phyloP scores from a whole-genome alignment of 495 filamentous ascomycete species.

The Aspergillus nanangensis region DNA sequence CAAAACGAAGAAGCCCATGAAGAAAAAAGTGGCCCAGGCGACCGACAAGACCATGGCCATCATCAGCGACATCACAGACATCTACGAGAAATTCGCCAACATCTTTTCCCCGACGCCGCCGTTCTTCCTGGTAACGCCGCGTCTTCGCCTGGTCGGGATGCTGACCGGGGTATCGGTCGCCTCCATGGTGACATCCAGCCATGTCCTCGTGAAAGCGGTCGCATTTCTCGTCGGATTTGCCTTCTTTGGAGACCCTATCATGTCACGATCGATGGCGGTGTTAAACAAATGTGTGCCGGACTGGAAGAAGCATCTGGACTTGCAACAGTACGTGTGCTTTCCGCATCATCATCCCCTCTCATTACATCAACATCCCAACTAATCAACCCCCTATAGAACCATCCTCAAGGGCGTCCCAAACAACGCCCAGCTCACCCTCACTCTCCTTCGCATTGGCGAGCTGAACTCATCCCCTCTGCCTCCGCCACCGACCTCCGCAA shows the following conservation, averaged over 20 bases:
- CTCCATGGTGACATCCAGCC: constrained; percentile 59
- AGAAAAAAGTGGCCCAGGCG: constrained; percentile 68
- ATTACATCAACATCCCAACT: constrained; percentile 5
- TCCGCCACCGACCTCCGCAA: constrained; percentile 59
- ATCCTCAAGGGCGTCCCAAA: constrained; percentile 80
- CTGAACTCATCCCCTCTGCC: constrained; percentile 75
- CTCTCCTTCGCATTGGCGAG: constrained; percentile 79
- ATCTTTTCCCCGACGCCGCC: constrained; percentile 72
- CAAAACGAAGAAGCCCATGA: constrained; percentile 79
- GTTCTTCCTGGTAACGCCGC: constrained; percentile 59
- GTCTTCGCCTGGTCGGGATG: constrained; percentile 57
- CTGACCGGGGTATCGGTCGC: constrained; percentile 54
- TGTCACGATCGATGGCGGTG: constrained; percentile 53
- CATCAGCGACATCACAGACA: constrained; percentile 69
- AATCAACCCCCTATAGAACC: constrained; percentile 40
- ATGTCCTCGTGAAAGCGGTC: constrained; percentile 63
- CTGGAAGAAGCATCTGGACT: constrained; percentile 72
- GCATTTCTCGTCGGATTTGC: constrained; percentile 61
- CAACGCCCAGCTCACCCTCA: constrained; percentile 80
- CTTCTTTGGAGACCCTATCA: constrained; percentile 79
- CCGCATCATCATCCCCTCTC: neutral
- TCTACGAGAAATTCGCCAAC: constrained; percentile 77
- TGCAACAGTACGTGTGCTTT: constrained; percentile 50
- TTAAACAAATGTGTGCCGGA: constrained; percentile 64
- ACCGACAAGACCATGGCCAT: constrained; percentile 74